Evolutionary conservation across 1,284 basidiomycete genomes (phyloP).

Genomic region (Rhizoctonia solani): DNA sequence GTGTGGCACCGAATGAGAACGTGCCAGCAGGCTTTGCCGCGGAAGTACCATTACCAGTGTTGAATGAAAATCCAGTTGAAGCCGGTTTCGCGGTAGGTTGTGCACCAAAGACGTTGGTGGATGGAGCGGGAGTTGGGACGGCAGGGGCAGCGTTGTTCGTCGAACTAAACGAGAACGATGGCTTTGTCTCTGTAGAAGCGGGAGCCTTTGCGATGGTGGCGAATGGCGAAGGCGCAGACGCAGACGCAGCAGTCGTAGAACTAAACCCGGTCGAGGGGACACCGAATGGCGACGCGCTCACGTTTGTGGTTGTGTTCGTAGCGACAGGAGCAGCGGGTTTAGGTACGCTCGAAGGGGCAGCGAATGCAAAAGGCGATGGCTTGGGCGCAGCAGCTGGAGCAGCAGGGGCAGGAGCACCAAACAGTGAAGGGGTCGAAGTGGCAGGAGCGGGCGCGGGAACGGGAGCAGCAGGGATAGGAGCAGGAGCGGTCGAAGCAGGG

Average conservation of each 20-base stretch:
- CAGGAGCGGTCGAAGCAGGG: background rate
- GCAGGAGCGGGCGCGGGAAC: background rate
- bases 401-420: constrained; percentile 7
- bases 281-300: background rate
- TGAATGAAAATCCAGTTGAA: constrained; percentile 13
- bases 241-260: background rate
- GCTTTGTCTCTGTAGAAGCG: constrained; percentile 14
- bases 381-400: background rate
- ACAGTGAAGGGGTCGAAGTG: background rate
- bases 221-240: constrained; percentile 4
- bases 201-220: background rate
- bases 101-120: background rate
- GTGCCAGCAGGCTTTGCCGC: background rate
- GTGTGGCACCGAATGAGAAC: constrained; percentile 9
- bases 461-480: background rate
- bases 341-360: background rate
- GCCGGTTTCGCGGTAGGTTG: constrained; percentile 9
- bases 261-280: background rate
- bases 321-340: constrained; percentile 12
- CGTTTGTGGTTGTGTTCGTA: background rate
- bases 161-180: constrained; percentile 11
- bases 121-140: background rate
- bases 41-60: constrained; percentile 1
- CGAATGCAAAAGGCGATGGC: constrained; percentile 18
- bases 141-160: too few species aligned